A percentile compares a stretch with the other conserved stretches of the same genome.
phyloP scores from a whole-genome alignment of 2,329 filamentous ascomycete genomes.

The Pleochaeta shiraiana region DNA sequence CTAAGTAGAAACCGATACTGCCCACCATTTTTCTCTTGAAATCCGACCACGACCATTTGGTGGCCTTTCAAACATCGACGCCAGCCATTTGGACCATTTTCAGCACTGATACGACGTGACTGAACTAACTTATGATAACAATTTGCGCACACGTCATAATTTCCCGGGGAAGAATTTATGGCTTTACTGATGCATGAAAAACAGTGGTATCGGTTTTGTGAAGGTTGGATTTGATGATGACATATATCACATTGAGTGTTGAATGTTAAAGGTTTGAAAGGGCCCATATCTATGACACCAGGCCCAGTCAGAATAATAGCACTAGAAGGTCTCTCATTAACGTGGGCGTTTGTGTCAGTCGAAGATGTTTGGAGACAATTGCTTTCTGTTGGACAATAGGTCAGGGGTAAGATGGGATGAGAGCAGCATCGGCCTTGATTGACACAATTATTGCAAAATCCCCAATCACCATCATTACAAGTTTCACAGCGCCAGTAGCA shows the following conservation, averaged over 20 bases:
- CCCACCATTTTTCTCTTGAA: constrained; percentile 44
- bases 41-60: constrained; percentile 64
- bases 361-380: constrained; percentile 20
- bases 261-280: constrained; percentile 48
- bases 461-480: constrained; percentile 90
- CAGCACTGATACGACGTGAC: constrained; percentile 40
- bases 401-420: constrained; percentile 58
- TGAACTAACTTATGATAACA: constrained; percentile 53
- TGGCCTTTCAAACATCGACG: constrained; percentile 60
- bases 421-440: constrained; percentile 64
- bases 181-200: constrained; percentile 40
- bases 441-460: constrained; percentile 75
- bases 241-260: constrained; percentile 63
- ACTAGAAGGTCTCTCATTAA: constrained; percentile 23
- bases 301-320: constrained; percentile 28
- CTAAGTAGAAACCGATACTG: constrained; percentile 44
- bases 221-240: constrained; percentile 45
- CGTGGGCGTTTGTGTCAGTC: constrained; percentile 18
- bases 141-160: constrained; percentile 64
- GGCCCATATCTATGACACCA: constrained; percentile 23
- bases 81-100: constrained; percentile 69
- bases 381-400: constrained; percentile 28
- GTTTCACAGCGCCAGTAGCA: constrained; percentile 78
- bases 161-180: constrained; percentile 32
- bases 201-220: constrained; percentile 57